These are phyloP conservation scores for Agrostemma githago DNA, from an alignment of 148 eudicot species.

Conservation along the genomic window DNA sequence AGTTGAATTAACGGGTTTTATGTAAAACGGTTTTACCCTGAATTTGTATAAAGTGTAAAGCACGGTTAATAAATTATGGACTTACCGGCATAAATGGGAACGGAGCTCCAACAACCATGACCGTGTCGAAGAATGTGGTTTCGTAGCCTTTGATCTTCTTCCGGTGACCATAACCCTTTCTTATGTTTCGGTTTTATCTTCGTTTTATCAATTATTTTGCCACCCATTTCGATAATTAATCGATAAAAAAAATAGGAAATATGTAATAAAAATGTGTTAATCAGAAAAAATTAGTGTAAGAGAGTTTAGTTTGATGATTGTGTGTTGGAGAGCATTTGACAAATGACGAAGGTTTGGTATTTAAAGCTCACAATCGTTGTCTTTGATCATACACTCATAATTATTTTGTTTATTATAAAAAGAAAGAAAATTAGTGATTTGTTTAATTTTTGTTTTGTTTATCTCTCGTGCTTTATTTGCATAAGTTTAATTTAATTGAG, in stretches of 20 bases:
- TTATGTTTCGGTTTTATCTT: constrained; percentile 55
- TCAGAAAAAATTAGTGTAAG: background rate
- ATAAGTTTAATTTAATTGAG: background rate
- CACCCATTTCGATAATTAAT: constrained; percentile 34
- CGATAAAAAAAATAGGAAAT: background rate
- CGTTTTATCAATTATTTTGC: constrained; percentile 32
- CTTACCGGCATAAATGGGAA: constrained; percentile 65
- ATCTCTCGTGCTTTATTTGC: background rate
- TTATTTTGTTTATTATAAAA: background rate
- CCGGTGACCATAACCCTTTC: constrained; percentile 90
- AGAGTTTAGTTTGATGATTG: background rate
- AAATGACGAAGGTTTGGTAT: constrained; percentile 13
- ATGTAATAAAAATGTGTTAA: background rate
- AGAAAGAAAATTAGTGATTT: background rate
- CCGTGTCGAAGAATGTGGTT: constrained; percentile 54
- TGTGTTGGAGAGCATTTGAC: constrained; percentile 21
- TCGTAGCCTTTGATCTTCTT: constrained; percentile 60
- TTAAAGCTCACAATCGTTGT: constrained; percentile 19
- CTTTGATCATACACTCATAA: too few relatives aligned
- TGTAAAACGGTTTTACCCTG: background rate
- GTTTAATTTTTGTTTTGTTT: background rate
- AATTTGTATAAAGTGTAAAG: too few relatives aligned
- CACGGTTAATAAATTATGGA: background rate
- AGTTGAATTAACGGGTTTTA: constrained; percentile 4
- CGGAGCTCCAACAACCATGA: constrained; percentile 78